phyloP scores from a whole-genome alignment of 495 filamentous ascomycete genomes.

The Aspergillus hancockii region DNA sequence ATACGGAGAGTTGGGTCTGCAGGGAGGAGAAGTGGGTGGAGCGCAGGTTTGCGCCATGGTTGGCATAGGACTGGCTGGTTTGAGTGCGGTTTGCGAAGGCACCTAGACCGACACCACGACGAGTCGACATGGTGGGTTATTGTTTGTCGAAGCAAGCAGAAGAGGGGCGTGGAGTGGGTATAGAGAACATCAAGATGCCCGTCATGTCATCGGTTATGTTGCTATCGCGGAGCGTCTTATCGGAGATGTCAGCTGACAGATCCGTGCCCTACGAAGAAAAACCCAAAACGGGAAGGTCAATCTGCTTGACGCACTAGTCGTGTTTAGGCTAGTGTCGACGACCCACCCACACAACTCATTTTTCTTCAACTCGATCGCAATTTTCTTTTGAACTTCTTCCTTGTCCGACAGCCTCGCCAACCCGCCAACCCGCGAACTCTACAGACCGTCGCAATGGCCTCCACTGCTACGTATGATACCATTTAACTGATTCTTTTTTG shows the following conservation, averaged over 20 bases:
- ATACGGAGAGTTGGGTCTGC: conserved; percentile 89
- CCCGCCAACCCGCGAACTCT: conserved; percentile 43
- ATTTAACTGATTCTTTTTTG: conserved; percentile 36
- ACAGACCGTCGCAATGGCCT: conserved; percentile 50
- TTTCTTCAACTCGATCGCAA: conserved; percentile 24
- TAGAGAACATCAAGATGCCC: background rate
- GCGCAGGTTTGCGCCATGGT: conserved; percentile 82
- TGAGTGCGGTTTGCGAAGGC: conserved; percentile 85
- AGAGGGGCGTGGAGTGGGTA: conserved; percentile 9
- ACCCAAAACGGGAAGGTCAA: conserved; percentile 13
- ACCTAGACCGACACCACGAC: conserved; percentile 80
- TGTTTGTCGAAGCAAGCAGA: conserved; percentile 4
- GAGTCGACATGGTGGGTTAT: conserved; percentile 41
- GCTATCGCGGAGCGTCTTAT: conserved; percentile 8
- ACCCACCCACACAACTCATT: conserved; percentile 39
- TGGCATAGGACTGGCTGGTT: conserved; percentile 79
- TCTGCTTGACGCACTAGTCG: conserved; percentile 12
- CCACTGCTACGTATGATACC: conserved; percentile 64
- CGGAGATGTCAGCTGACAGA: conserved; percentile 11
- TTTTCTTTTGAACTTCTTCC: conserved; percentile 32
- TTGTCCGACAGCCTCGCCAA: conserved; percentile 40
- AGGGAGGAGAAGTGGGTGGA: conserved; percentile 78
- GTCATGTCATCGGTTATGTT: background rate
- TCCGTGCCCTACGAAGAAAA: conserved; percentile 37
- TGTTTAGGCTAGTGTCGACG: conserved; percentile 18